phyloP scores from a whole-genome alignment of 306 rosid species.

The Delonix regia region DNA sequence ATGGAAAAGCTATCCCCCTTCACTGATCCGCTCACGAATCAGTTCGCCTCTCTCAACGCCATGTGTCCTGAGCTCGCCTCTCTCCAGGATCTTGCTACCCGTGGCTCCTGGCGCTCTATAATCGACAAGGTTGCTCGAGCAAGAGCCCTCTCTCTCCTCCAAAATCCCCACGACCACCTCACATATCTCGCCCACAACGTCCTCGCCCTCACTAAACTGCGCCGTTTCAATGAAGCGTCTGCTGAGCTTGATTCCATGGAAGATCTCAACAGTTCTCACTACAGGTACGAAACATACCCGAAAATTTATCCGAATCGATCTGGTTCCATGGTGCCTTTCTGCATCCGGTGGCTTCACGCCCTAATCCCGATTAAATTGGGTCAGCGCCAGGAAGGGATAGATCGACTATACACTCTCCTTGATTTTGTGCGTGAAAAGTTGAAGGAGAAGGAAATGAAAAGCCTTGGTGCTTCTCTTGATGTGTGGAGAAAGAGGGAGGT shows the following conservation, averaged over 20 bases:
- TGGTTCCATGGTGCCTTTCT: constrained; percentile 95
- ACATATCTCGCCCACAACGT: constrained; percentile 76
- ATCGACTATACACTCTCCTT: constrained; percentile 64
- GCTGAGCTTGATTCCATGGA: constrained; percentile 80
- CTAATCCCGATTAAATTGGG: constrained; percentile 74
- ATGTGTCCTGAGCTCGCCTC: constrained; percentile 67
- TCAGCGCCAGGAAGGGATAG: constrained; percentile 77
- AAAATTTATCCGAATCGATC: constrained; percentile 56
- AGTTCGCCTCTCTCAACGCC: constrained; percentile 55
- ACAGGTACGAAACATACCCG: constrained; percentile 75
- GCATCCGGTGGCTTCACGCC: constrained; percentile 84
- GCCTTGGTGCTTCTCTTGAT: constrained; percentile 34
- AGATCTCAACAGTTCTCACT: constrained; percentile 66
- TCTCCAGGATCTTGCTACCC: constrained; percentile 74
- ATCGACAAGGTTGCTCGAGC: constrained; percentile 84
- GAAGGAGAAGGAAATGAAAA: constrained; percentile 33
- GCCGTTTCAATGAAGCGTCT: constrained; percentile 82
- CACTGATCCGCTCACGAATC: constrained; percentile 53
- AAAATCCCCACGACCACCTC: constrained; percentile 87
- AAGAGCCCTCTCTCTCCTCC: constrained; percentile 75
- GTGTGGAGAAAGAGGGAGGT: constrained; percentile 73
- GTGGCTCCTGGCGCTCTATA: constrained; percentile 93
- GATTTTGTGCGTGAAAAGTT: constrained; percentile 64
- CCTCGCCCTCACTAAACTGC: constrained; percentile 81
- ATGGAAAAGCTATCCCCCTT: constrained; percentile 33